These are phyloP conservation scores for Phanerodontia chrysosporium DNA, from an alignment of 768 basidiomycete genomes.

Conservation along the genomic window DNA sequence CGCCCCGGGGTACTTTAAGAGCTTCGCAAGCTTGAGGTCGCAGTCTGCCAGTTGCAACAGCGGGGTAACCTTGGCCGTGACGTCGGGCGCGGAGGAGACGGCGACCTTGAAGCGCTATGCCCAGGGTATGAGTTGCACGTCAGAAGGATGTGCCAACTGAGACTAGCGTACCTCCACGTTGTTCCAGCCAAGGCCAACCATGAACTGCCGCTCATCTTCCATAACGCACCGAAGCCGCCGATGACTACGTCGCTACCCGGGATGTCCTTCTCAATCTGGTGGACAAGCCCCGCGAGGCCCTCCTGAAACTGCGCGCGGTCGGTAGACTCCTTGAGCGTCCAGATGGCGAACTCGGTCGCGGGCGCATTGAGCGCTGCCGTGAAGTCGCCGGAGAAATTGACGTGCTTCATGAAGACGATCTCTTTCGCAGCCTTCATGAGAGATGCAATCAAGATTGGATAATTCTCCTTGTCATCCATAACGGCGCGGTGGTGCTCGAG, in stretches of 20 bases:
- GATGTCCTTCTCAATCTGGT: not conserved
- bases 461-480: conserved; percentile 11
- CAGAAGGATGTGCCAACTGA: not conserved
- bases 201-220: conserved; percentile 5
- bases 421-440: not conserved
- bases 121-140: not conserved
- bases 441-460: conserved; percentile 5
- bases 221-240: conserved; percentile 1
- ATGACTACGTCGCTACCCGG: not conserved
- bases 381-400: conserved; percentile 6
- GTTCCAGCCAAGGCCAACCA: conserved; percentile 1
- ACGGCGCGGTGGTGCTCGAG: conserved; percentile 11
- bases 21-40: not conserved
- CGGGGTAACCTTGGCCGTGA: not conserved
- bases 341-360: conserved; percentile 5
- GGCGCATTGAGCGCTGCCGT: conserved; percentile 1
- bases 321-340: not conserved
- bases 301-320: not conserved
- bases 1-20: not conserved
- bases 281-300: not conserved
- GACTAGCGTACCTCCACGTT: conserved; percentile 1
- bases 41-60: not conserved
- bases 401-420: conserved; percentile 1
- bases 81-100: not conserved
- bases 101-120: not conserved